These are phyloP conservation scores for Ampelomyces quisqualis DNA, from an alignment of 2,329 filamentous ascomycete genomes.

Conservation along the genomic window DNA sequence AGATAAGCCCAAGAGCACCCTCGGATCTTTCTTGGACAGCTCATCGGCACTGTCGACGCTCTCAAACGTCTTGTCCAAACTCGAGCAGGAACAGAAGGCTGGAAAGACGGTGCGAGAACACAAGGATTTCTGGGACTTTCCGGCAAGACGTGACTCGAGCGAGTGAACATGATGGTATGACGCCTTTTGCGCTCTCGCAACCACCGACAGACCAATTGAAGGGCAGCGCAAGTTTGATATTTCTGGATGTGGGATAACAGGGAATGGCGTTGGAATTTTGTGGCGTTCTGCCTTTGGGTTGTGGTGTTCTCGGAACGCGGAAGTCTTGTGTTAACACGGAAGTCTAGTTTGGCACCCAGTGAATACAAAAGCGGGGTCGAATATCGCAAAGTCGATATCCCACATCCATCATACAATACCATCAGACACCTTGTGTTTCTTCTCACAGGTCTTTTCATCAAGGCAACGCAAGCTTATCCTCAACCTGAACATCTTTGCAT, in stretches of 20 bases:
- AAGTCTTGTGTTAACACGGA: not conserved
- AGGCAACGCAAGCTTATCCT: too few species aligned
- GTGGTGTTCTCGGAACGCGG: conserved; percentile 1
- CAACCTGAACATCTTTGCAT: not conserved
- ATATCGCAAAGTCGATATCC: not conserved
- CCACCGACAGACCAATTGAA: conserved; percentile 1
- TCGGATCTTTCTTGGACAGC: too few species aligned
- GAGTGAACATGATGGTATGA: too few species aligned
- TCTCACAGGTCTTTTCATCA: too few species aligned
- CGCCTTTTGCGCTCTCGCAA: not conserved
- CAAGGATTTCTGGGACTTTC: too few species aligned
- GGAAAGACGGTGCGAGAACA: too few species aligned
- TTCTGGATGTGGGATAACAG: not conserved
- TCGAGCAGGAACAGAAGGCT: too few species aligned
- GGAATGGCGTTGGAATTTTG: not conserved
- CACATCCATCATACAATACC: not conserved
- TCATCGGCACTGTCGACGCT: too few species aligned
- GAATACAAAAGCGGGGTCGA: not conserved
- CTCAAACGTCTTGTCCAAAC: too few species aligned
- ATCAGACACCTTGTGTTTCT: not conserved
- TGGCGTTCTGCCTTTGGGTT: not conserved
- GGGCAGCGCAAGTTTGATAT: not conserved
- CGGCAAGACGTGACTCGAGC: too few species aligned
- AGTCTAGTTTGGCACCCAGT: not conserved
- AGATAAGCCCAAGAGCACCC: too few species aligned